Base-by-base conservation (phyloP, 2,329 filamentous ascomycete genomes). In the Penicillium sp. region DNA sequence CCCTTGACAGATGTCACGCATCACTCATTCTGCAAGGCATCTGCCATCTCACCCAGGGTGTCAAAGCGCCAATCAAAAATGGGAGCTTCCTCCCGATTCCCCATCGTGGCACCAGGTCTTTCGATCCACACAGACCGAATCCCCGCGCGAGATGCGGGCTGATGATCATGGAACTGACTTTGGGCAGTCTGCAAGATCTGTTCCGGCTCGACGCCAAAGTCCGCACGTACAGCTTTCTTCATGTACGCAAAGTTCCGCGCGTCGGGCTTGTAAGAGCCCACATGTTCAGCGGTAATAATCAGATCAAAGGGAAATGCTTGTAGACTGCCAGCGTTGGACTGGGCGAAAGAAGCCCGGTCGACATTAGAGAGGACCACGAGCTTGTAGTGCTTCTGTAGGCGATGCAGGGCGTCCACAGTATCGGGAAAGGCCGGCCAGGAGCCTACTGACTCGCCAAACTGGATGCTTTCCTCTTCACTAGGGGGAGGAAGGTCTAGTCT, bases 221-320 rank as follows among this genome's bases (percentile, higher is more conserved):
- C 79, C 3, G 70, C 63, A 64, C 81, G 73, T 18, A 83, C 80
- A 31, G 80, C 76, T 14, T 71, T 68, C 14, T 90, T 74, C 72
- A 91, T 75, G 66, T 88, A 87, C 53, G 82, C 77, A 61, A 92
- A 92, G 64, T 90, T 90, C 26, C 69, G 69, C 35, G 73, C 68
- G 57, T 82, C 75, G 0, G 89, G 89, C 75, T 92, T 92, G 70
- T 91, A 92, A 6, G 77, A 80, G 1, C 89, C 87, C 51, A 91
- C 84, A 43, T 88, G 82, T 71, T 91, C 78, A 1, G 89, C 89
- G 2, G 87, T 90, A 70, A 88, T 84, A 23, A 89, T 76, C 12
- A 81, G 79, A 63, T 89, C 86, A 64, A 90, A 87, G 12, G 58
- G 55, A n/a, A 75, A 67, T 0, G 79, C 81, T 18, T 75, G 68